Evolutionary conservation across 768 basidiomycete genomes (phyloP), one percentile per base, ranked within the genome.

Genomic region (Gymnopilus dilepis): DNA sequence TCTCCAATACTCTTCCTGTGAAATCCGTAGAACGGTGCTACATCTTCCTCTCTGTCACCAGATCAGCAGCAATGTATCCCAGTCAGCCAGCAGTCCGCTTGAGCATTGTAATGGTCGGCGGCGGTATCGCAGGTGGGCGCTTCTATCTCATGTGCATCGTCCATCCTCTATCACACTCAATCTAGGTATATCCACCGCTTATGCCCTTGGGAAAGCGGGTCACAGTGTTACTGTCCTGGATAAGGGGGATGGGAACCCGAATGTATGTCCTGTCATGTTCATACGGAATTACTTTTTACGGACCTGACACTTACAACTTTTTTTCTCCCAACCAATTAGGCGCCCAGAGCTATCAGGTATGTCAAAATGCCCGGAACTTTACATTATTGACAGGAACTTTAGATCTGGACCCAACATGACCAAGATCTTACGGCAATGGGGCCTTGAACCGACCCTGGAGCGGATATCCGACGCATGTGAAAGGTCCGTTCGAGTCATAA

Each of bases 141-240:
- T 59, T 15, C 7, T 8, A 3, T 17, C 26, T n/a, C 38, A 50
- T 4, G 28, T 22, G 3, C 15, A 19, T 40, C 31, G 6, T 21
- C 41, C 37, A n/a, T 26, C 8, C 19, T 17, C 8, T 30, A 19
- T 28, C 48, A 24, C 28, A 51, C 33, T 45, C 2, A 1, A 22
- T n/a, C n/a, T n/a, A 78, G 88, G 88, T 11, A 73, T 87, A 48
- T 81, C 87, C 3, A 74, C 81, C 34, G 87, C 87, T 4, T 82
- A 80, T 65, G 76, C 83, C 17, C 76, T 90, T 38, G 78, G 78
- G 43, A 80, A 79, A 65, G 82, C 82, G 5, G 88, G 88, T 6
- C 88, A 90, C 72, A 73, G 76, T 37, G 87, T 88, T 17, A 74
- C 80, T 2, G 79, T 90, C 2, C 70, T 89, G n/a, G 88, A 89